Evolutionary conservation across 139 green algal genomes (phyloP), one percentile per base, ranked within the genome.

Genomic region (Monoraphidium neglectum): DNA sequence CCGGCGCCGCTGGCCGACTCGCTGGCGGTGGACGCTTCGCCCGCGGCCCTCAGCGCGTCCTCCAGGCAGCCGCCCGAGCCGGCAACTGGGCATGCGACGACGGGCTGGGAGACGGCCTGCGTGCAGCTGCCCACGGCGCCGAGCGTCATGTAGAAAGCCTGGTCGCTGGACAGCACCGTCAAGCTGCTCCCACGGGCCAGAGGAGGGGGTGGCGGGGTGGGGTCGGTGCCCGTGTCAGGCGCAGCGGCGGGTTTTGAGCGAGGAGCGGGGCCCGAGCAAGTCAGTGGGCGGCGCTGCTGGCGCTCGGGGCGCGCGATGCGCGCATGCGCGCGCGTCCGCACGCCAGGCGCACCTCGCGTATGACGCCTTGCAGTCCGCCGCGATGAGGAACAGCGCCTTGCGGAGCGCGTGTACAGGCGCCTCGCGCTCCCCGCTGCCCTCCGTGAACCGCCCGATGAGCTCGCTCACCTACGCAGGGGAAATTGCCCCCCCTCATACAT

Each of bases 401-500:
- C 79, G 76, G 28, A 89, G 69, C 0, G 80, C 76, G 68, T 90
- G 85, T 21, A 87, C 73, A 0, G 85, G 78, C 5, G 85, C 86
- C n/a, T 82, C 81, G 10, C 77, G 62, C 68, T 90, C 85, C 49
- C 46, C 86, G 16, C 74, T 70, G 4, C 76, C 85, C 43, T 90
- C 85, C 3, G 81, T 79, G 80, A 90, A 87, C 5, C 68, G 80
- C 32, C 87, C 78, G 35, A 90, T 87, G 0, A 90, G 79, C 26
- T 75, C 56, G 76, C 82, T 87, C 72, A 90, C 81, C 85, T 90
- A n/a, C n/a, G n/a, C n/a, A n/a, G n/a, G n/a, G n/a, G n/a, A n/a
- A n/a, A n/a, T n/a, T n/a, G n/a, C n/a, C n/a, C n/a, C n/a, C n/a
- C n/a, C n/a, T n/a, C n/a, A n/a, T n/a, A n/a, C n/a, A n/a, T n/a